Evolutionary conservation across 139 green algal species (phyloP).

Genomic region (Ettlia oleoabundans): DNA sequence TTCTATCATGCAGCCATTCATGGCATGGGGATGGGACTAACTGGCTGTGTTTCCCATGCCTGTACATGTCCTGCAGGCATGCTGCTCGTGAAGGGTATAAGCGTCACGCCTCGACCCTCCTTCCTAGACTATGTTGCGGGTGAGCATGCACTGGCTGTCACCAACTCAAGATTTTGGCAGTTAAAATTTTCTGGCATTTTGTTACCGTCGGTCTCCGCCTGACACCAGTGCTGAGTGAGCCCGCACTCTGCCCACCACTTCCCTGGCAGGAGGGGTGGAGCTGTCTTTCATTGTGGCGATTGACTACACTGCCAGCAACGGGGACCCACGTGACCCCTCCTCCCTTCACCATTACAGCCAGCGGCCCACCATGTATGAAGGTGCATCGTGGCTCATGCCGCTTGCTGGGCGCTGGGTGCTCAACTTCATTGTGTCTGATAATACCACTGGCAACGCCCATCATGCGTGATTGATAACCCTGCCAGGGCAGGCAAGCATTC

Average conservation of each 20-base stretch:
- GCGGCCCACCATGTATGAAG: conserved; percentile 51
- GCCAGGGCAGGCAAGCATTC: neutral
- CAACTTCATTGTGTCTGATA: too few relatives aligned
- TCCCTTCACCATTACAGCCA: conserved; percentile 51
- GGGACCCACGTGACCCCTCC: conserved; percentile 30
- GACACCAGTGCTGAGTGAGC: too few relatives aligned
- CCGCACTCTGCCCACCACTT: too few relatives aligned
- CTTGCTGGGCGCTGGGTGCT: too few relatives aligned
- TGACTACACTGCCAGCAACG: conserved; percentile 60
- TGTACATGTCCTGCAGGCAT: too few relatives aligned
- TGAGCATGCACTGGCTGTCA: neutral
- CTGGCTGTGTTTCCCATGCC: neutral
- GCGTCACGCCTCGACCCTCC: conserved; percentile 11
- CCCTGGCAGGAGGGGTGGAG: too few relatives aligned
- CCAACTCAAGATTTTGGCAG: too few relatives aligned
- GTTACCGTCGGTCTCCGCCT: too few relatives aligned
- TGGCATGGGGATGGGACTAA: too few relatives aligned
- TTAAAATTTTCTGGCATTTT: too few relatives aligned
- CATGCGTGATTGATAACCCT: neutral
- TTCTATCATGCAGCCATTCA: too few relatives aligned
- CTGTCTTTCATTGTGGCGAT: conserved; percentile 58
- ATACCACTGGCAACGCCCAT: too few relatives aligned
- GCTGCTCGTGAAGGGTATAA: neutral
- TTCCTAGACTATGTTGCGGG: conserved; percentile 57
- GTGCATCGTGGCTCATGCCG: neutral